Base-by-base conservation (phyloP, 1,139 yeast genomes). In the Magnusiomyces fungicola region DNA sequence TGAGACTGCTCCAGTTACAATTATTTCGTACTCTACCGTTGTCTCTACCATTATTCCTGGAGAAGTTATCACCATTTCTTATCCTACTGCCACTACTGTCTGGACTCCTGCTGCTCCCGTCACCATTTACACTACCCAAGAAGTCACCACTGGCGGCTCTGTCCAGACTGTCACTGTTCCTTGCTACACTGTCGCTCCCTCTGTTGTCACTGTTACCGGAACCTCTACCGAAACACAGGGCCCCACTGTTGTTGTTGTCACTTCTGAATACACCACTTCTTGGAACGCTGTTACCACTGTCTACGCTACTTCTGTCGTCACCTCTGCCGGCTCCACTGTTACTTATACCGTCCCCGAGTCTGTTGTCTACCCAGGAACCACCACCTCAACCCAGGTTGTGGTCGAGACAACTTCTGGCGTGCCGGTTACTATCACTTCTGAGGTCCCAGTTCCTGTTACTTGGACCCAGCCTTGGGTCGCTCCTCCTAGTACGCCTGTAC, bases 51-150 rank as follows among this genome's bases (percentile, higher is more conserved):
- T 21, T 38, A n/a, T 29, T 10, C 4, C 44, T 27, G 44, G 16
- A 4, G 24, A 3, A 7, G 29, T 36, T 19, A 16, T 41, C 16
- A 30, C 34, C 18, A 24, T 41, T 36, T 18, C 34, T 10, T 18
- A 16, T 18, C 36, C 44, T 16, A 18, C 14, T 14, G 36, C n/a
- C 18, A 18, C 24, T 16, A 21, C 44, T 27, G 36, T 29, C 36
- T 5, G 16, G 18, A 41, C 44, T 30, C 33, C 44, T 9, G 44
- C 29, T 27, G 36, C 44, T n/a, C 44, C 44, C 23, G 34, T 41
- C 33, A 41, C 44, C 29, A 18, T 30, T 25, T 41, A 41, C 44
- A 41, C 44, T 36, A 41, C 44, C 25, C 14, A 19, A n/a, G 16
- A 12, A 2, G 23, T n/a, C 18, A 22, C 24, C 36, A 10, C 33